Conservation (phyloP, 2,329 filamentous ascomycete genomes). For the Fusarium redolens region DNA sequence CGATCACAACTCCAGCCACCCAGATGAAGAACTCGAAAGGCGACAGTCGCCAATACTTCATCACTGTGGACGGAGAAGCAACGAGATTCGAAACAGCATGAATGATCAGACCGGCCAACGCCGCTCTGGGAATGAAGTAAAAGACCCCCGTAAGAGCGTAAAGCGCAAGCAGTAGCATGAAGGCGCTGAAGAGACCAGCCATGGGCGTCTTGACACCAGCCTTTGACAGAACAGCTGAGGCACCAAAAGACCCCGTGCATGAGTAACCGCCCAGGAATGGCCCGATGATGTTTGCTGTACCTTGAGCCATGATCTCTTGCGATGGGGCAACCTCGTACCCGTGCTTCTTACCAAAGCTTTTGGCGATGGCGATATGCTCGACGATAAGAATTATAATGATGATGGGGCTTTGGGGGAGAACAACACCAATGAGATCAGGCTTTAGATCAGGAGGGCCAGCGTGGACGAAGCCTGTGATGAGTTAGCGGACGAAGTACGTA, state of each 20-base stretch:
- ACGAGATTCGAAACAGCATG: constrained; percentile 84
- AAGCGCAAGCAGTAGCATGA: constrained; percentile 80
- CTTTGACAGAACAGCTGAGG: constrained; percentile 87
- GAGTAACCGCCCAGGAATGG: constrained; percentile 74
- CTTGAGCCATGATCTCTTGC: constrained; percentile 82
- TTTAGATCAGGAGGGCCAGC: constrained; percentile 64
- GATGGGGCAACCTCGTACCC: constrained; percentile 84
- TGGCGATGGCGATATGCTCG: constrained; percentile 86
- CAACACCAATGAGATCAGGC: constrained; percentile 64
- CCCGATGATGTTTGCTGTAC: constrained; percentile 78
- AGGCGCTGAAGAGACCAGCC: constrained; percentile 80
- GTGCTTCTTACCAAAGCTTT: constrained; percentile 83
- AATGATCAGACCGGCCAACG: constrained; percentile 81
- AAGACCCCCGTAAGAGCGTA: constrained; percentile 83
- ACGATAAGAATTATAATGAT: constrained; percentile 82
- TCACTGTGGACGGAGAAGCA: constrained; percentile 77
- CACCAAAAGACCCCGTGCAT: constrained; percentile 62
- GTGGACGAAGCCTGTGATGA: not conserved
- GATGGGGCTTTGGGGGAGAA: constrained; percentile 73
- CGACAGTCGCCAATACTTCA: constrained; percentile 81
- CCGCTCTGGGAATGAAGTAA: constrained; percentile 81
- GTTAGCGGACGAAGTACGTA: constrained; percentile 11
- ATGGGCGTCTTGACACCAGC: constrained; percentile 84
- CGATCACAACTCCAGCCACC: constrained; percentile 75
- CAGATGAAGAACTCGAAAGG: constrained; percentile 81